Conservation (phyloP, 176 grass and related monocot species). For the Luzula sylvatica region DNA sequence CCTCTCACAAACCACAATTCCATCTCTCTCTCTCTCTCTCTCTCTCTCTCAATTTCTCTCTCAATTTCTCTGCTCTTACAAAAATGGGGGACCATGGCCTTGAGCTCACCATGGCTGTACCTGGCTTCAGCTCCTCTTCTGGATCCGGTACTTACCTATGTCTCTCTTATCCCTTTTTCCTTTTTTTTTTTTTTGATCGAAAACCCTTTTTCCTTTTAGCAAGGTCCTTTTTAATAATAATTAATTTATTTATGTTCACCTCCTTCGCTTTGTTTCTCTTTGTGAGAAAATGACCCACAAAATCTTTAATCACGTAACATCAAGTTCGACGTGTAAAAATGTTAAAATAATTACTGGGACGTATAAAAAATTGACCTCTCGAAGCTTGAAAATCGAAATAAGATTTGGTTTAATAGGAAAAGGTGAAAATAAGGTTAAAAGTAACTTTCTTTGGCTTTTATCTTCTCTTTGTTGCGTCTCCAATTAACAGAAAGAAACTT, state of each 20-base stretch:
- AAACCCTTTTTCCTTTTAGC: background rate
- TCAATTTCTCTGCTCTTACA: constrained; percentile 15
- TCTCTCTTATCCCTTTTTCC: background rate
- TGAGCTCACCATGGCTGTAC: constrained; percentile 95
- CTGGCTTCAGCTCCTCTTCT: constrained; percentile 66
- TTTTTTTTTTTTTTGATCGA: background rate
- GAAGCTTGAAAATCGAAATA: too few relatives aligned
- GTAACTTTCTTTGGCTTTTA: constrained; percentile 7
- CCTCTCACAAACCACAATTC: constrained; percentile 6
- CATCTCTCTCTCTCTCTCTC: constrained; percentile 21
- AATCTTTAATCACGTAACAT: background rate
- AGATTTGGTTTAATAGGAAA: background rate
- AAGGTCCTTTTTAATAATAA: too few relatives aligned
- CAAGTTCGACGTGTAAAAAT: too few relatives aligned
- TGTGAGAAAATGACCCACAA: constrained; percentile 7
- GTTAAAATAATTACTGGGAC: background rate
- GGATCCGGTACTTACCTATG: constrained; percentile 68
- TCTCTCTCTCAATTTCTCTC: constrained; percentile 8
- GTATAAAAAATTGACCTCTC: too few relatives aligned
- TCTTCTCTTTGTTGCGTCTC: constrained; percentile 11
- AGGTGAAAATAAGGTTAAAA: constrained; percentile 2
- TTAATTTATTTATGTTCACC: too few relatives aligned
- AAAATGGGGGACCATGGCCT: constrained; percentile 57
- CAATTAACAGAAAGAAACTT: constrained; percentile 7
- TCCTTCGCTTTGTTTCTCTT: too few relatives aligned